Percentiles rank a stretch among this genome's conserved stretches.
Conservation (phyloP, 768 basidiomycete species). For the Termitomyces eurrhizus region DNA sequence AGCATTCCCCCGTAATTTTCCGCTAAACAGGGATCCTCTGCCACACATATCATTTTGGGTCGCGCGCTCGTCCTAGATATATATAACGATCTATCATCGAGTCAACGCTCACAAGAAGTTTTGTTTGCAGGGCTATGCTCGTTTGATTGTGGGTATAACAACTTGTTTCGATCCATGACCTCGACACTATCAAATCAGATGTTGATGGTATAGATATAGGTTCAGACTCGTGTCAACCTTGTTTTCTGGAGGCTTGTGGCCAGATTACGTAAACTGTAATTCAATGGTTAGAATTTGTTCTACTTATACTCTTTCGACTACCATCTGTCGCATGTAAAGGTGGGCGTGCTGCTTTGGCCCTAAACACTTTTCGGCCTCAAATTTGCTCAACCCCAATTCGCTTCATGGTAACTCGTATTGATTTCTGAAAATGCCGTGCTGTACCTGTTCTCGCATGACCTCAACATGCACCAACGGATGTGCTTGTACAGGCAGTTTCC, state of each 20-base stretch:
- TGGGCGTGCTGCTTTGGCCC: no score
- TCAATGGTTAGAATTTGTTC: no score
- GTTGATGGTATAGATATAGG: neutral
- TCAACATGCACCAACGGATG: neutral
- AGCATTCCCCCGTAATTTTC: neutral
- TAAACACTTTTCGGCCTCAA: neutral
- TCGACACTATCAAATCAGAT: neutral
- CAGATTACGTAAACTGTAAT: neutral
- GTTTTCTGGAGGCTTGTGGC: no score
- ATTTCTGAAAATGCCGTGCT: neutral
- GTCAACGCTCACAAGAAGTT: no score
- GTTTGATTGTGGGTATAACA: neutral
- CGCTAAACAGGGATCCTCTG: neutral
- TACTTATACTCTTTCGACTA: no score
- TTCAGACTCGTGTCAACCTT: no score
- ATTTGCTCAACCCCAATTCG: no score
- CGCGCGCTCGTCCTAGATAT: no score
- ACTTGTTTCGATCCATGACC: neutral
- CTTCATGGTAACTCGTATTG: neutral
- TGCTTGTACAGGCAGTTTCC: neutral
- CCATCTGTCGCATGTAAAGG: no score
- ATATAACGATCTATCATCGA: no score
- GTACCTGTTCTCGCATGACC: neutral
- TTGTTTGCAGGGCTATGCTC: no score
- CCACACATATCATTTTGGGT: neutral